Evolutionary conservation across 768 basidiomycete species (phyloP).

Genomic region (Mycena crocata): DNA sequence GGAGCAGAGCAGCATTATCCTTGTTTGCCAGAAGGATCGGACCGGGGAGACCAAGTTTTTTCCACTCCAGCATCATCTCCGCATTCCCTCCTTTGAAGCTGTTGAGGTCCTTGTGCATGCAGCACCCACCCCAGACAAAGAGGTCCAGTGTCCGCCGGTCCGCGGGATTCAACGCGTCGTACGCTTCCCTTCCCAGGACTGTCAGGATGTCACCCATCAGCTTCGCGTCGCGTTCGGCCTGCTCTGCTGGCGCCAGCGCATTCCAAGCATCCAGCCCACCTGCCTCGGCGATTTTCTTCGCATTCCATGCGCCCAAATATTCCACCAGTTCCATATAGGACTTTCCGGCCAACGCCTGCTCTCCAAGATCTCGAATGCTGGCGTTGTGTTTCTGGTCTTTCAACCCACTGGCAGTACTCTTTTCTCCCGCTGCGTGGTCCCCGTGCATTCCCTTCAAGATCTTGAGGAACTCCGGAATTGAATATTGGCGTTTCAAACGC

Average conservation of each 20-base stretch:
- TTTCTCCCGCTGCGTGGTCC: conserved; percentile 41
- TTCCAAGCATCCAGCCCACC: conserved; percentile 44
- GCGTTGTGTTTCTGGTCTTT: conserved; percentile 32
- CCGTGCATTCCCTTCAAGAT: conserved; percentile 39
- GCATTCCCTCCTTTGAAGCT: conserved; percentile 43
- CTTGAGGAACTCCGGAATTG: background rate
- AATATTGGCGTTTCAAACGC: background rate
- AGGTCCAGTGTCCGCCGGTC: conserved; percentile 35
- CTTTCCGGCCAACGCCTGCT: conserved; percentile 23
- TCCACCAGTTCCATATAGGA: conserved; percentile 30
- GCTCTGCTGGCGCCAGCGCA: conserved; percentile 35
- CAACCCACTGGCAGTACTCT: conserved; percentile 28
- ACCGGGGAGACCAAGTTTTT: conserved; percentile 19
- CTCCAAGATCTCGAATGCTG: conserved; percentile 31
- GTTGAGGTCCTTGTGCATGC: conserved; percentile 54
- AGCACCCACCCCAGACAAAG: conserved; percentile 52
- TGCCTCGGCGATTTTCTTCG: conserved; percentile 36
- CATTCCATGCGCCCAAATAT: conserved; percentile 33
- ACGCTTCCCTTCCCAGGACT: conserved; percentile 38
- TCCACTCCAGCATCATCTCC: conserved; percentile 45
- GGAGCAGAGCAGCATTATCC: conserved; percentile 40
- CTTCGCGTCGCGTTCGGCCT: conserved; percentile 30
- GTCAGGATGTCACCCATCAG: conserved; percentile 31
- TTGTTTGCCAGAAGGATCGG: conserved; percentile 46
- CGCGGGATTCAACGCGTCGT: conserved; percentile 32